Evolutionary conservation across 225 moss, liverwort and hornwort genomes (phyloP), one percentile per base, ranked within the genome.

Genomic region (Pseudisothecium myosuroides): DNA sequence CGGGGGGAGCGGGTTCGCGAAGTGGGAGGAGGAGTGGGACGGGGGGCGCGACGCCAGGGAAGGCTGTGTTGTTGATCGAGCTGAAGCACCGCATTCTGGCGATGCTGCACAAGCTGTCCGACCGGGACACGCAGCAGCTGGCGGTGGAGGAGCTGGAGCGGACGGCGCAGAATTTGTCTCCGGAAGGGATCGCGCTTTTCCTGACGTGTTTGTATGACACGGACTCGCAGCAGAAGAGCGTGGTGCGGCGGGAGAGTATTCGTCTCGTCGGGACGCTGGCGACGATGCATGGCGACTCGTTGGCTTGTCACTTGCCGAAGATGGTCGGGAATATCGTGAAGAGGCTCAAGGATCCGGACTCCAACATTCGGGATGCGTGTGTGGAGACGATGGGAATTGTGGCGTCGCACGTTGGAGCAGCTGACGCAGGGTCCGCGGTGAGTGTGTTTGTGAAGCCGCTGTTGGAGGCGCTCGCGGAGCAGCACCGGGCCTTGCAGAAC

Each of bases 71-170:
- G 67, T 78, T 99, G 68, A 97, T 99, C 37, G 99, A 99, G 95
- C 96, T 99, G 3, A 99, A 99, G 96, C 97, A 97, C 64, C 96
- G 99, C n/a, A 95, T 99, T 86, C 92, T 99, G 89, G 96, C 97
- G 47, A 96, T 95, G 79, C 82, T 99, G 36, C 96, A 99, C 91
- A 99, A 99, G 93, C 92, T 99, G 11, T 96, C 99, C 27, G 99
- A 99, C 93, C 96, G 99, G 52, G 99, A 99, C 61, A 99, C 97
- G 9, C 99, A 99, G 92, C 99, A 97, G 91, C 96, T 99, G 81
- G 99, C 97, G 18, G 93, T 99, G 22, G 99, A 99, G 78, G 99
- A 99, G 87, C 93, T 99, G 56, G 99, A 99, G 92, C 96, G 97
- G 72, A 95, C 96, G 21, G 97, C 96, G 23, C 91, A 94, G 83